Base-by-base conservation (phyloP, 495 filamentous ascomycete genomes). In the Hypoxylon lienhwacheense region DNA sequence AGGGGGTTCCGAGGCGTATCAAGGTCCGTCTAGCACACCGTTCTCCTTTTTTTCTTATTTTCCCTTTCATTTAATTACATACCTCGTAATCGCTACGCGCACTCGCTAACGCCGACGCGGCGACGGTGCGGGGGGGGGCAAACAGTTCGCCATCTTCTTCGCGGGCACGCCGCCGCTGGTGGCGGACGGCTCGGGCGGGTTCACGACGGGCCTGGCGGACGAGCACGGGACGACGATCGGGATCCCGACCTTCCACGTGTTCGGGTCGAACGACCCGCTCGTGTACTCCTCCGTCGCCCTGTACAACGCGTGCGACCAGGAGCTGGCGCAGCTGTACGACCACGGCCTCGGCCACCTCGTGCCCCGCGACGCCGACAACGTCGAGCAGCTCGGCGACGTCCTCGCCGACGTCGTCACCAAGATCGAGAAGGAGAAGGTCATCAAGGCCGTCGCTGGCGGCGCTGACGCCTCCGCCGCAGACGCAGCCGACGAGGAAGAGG, bases 201-300 rank as follows among this genome's bases (percentile, higher is more conserved):
- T 77, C 41, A 42, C 75, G 0, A 40, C 57, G 11, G 58, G 65
- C 47, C 66, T 80, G 0, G 63, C 64, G 4, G 79, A 82, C 53
- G 76, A 83, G 60, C 56, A 63, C 28, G 75, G 73, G 5, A 57
- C 69, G 3, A 55, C 67, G 5, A 79, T 84, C 41, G 54, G 64
- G 17, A 72, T 84, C 36, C 80, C 81, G 2, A 81, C 81, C 7
- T 74, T 73, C 22, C 81, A 84, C 70, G 70, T 81, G 31, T 68
- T 83, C 24, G 81, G 81, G 15, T 80, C 77, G 7, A 67, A 75
- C 16, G 82, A 85, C 59, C 77, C 79, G 1, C 81, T 79, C 35
- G 58, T 82, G 0, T 65, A 72, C 29, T 76, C 70, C 0, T 72
- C 76, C 1, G 70, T 84, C 48, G 77, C 77, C 14, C 63, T 84